A percentile compares a stretch with the other conserved stretches of the same genome.
phyloP scores from a whole-genome alignment of 2,329 filamentous ascomycete genomes.

The Fusarium stilboides region DNA sequence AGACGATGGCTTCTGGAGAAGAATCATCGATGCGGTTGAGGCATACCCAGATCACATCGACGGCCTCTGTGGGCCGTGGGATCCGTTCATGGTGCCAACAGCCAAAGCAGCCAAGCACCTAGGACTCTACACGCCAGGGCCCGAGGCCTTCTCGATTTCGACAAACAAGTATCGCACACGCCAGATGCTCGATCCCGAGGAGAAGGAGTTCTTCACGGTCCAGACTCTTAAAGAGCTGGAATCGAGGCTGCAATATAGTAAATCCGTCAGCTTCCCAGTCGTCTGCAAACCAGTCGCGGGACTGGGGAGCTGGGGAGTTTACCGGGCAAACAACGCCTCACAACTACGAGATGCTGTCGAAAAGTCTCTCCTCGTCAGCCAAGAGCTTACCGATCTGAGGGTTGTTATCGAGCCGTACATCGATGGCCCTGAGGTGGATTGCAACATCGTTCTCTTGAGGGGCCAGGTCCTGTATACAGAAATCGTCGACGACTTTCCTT shows the following conservation, averaged over 20 bases:
- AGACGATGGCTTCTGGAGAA: background rate
- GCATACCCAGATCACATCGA: constrained; percentile 1
- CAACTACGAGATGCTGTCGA: background rate
- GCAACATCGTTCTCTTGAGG: background rate
- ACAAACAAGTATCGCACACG: constrained; percentile 9
- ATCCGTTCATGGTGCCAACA: background rate
- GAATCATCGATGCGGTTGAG: background rate
- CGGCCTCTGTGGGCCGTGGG: constrained; percentile 1
- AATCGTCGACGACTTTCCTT: constrained; percentile 9
- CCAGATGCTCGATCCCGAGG: constrained; percentile 1
- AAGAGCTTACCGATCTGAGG: background rate
- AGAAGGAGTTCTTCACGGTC: background rate
- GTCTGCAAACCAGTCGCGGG: constrained; percentile 3
- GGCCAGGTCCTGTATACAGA: constrained; percentile 1
- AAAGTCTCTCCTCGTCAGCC: constrained; percentile 1
- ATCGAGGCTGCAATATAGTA: background rate
- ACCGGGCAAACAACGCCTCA: background rate
- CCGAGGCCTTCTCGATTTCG: background rate
- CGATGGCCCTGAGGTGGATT: constrained; percentile 2
- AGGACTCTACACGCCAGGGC: background rate
- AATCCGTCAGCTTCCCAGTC: background rate
- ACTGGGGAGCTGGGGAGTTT: background rate
- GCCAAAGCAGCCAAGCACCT: background rate
- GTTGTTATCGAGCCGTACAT: background rate
- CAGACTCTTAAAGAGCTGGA: background rate